These are phyloP conservation scores for Trametes cingulata DNA, from an alignment of 768 basidiomycete species.

Conservation along the genomic window DNA sequence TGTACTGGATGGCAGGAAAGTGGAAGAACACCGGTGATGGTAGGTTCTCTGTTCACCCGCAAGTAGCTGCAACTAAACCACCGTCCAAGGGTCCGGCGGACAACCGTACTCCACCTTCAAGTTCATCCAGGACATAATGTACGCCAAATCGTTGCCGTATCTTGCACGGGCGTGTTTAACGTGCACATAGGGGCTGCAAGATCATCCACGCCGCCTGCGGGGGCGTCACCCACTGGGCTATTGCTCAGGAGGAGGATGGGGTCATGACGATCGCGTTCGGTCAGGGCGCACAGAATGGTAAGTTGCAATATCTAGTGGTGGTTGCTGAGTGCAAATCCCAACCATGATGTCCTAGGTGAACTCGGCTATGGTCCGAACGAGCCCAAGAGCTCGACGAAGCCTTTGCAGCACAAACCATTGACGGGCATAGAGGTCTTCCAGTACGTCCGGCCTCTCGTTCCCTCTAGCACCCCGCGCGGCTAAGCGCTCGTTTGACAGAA, in stretches of 20 bases:
- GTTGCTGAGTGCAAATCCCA: not conserved
- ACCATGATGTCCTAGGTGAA: conserved; percentile 49
- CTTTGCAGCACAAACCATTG: conserved; percentile 68
- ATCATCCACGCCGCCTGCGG: conserved; percentile 69
- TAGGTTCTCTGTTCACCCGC: conserved; percentile 28
- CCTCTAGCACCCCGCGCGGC: not conserved
- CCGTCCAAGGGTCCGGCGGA: conserved; percentile 89
- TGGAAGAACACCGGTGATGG: conserved; percentile 98
- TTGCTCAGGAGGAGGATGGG: conserved; percentile 69
- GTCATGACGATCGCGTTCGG: conserved; percentile 87
- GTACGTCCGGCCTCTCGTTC: conserved; percentile 40
- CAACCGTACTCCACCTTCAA: conserved; percentile 89
- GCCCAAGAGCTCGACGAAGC: conserved; percentile 86
- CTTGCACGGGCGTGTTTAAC: conserved; percentile 1
- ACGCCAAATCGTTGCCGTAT: too few species aligned
- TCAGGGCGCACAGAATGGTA: conserved; percentile 84
- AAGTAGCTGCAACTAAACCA: too few species aligned
- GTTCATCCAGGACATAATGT: conserved; percentile 86
- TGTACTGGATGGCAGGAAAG: conserved; percentile 89
- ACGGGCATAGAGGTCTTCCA: conserved; percentile 77
- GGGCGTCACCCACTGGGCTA: conserved; percentile 86
- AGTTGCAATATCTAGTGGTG: conserved; percentile 5
- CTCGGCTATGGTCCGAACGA: conserved; percentile 79
- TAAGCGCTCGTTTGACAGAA: conserved; percentile 40
- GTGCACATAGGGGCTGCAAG: conserved; percentile 68